Percentiles rank a stretch among this genome's conserved stretches.
Evolutionary conservation across 345 rosid species (phyloP).

Genomic region (Capsella bursapastoris): DNA sequence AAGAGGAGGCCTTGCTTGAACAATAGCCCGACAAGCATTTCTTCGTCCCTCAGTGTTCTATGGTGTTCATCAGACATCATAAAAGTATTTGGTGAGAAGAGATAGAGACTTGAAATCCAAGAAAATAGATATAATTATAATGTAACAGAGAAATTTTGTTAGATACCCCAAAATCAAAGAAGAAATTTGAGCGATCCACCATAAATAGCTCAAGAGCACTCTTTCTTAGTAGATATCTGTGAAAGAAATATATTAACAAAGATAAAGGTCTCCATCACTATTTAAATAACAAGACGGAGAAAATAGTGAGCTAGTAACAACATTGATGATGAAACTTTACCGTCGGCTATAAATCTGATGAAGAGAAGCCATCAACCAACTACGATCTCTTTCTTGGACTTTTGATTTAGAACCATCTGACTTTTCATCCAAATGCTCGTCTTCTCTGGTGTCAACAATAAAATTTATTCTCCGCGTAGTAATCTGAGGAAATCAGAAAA

Average conservation of each 20-base stretch:
- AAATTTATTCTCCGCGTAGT: constrained; percentile 89
- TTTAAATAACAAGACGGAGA: not conserved
- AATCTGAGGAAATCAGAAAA: constrained; percentile 55
- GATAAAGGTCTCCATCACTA: not conserved
- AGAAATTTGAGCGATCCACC: constrained; percentile 94
- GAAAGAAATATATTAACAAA: not conserved
- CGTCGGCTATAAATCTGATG: constrained; percentile 92
- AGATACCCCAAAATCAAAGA: constrained; percentile 93
- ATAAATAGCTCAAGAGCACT: constrained; percentile 94
- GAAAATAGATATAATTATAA: not conserved
- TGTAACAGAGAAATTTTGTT: constrained; percentile 11
- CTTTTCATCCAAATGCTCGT: constrained; percentile 45
- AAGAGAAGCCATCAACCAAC: constrained; percentile 85
- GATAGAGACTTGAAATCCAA: not conserved
- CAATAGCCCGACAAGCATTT: constrained; percentile 83
- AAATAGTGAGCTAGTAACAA: constrained; percentile 21
- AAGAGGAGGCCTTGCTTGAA: constrained; percentile 83
- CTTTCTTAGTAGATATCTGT: constrained; percentile 83
- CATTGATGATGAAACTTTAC: constrained; percentile 44
- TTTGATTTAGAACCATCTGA: constrained; percentile 47
- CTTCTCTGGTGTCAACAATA: constrained; percentile 61
- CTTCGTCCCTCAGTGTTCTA: constrained; percentile 82
- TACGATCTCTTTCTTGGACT: constrained; percentile 69
- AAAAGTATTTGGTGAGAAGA: not conserved
- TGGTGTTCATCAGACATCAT: constrained; percentile 31